These are phyloP conservation scores for Casuarina glauca DNA, from an alignment of 306 rosid species.

Conservation along the genomic window DNA sequence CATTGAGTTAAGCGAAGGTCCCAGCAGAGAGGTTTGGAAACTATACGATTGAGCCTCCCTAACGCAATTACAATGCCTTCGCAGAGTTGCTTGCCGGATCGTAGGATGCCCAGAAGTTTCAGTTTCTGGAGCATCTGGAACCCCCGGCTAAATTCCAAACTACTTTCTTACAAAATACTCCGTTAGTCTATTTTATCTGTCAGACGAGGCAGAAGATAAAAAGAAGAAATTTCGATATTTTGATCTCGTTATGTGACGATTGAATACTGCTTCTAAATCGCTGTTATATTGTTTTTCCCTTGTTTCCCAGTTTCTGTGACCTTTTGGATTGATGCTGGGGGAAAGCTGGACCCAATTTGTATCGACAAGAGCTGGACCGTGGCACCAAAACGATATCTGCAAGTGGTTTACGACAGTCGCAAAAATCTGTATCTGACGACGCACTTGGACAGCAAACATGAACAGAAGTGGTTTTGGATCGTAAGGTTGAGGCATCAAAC, in stretches of 20 bases:
- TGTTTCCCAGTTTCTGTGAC: too few relatives aligned
- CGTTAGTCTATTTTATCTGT: not conserved
- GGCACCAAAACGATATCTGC: too few relatives aligned
- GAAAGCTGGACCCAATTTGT: too few relatives aligned
- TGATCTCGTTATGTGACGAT: too few relatives aligned
- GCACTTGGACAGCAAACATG: not conserved
- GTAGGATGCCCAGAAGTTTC: constrained; percentile 54
- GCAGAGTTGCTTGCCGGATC: constrained; percentile 64
- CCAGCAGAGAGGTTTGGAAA: constrained; percentile 71
- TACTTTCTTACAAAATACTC: not conserved
- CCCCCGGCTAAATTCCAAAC: constrained; percentile 37
- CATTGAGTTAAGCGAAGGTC: constrained; percentile 51
- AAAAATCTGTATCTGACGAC: not conserved
- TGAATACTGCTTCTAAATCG: too few relatives aligned
- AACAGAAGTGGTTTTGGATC: not conserved
- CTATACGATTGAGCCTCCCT: constrained; percentile 70
- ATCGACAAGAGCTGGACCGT: too few relatives aligned
- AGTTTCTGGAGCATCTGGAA: constrained; percentile 39
- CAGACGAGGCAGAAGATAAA: too few relatives aligned
- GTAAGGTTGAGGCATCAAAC: not conserved
- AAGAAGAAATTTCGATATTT: too few relatives aligned
- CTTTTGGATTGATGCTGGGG: too few relatives aligned
- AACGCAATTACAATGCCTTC: constrained; percentile 56
- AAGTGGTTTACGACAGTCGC: not conserved
- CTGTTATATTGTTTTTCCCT: too few relatives aligned